Base-by-base conservation (phyloP, 228 moss, liverwort and hornwort genomes). In the Sphagnum magellanicum region DNA sequence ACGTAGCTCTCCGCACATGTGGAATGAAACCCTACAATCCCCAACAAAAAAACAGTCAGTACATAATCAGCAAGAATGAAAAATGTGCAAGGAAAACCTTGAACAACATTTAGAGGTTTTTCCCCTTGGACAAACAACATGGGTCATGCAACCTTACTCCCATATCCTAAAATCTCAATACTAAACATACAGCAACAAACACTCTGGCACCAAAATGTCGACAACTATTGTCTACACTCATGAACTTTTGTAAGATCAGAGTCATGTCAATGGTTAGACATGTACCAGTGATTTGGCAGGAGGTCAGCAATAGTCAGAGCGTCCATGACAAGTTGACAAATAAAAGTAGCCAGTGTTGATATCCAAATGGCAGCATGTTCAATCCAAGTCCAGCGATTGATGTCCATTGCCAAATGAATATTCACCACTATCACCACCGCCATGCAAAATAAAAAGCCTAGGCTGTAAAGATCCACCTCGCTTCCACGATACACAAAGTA, bases 371-470 rank as follows among this genome's bases (percentile, higher is more conserved):
- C 72, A 17, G 62, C 72, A 66, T 87, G 87, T 10, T 69, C 63
- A 50, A 87, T 67, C 87, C 87, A 83, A 67, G 76, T 83, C 87
- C 87, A 87, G 49, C 77, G 78, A 50, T 77, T 69, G 8, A 83
- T 71, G 67, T 87, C 83, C 79, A 87, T 78, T 7, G 87, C 83
- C 76, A 87, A 64, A 67, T 87, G 87, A 50, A 83, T 49, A 67
- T 81, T 87, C 11, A 87, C 87, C 66, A 87, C 15, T 50, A 87
- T 55, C 8, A 87, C 87, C 49, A 87, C 87, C 61, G 76, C 81
- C 60, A 87, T 72, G 57, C 76, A 76, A 79, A 76, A 87, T 61
- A 87, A 57, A 53, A 72, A 70, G n/a, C 83, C 87, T 6, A 87
- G 60, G 48, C 87, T 79, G 49, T 77, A 83, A 4, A 83, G 65